phyloP scores from a whole-genome alignment of 805 yeast species.

The Hanseniaspora vineae region DNA sequence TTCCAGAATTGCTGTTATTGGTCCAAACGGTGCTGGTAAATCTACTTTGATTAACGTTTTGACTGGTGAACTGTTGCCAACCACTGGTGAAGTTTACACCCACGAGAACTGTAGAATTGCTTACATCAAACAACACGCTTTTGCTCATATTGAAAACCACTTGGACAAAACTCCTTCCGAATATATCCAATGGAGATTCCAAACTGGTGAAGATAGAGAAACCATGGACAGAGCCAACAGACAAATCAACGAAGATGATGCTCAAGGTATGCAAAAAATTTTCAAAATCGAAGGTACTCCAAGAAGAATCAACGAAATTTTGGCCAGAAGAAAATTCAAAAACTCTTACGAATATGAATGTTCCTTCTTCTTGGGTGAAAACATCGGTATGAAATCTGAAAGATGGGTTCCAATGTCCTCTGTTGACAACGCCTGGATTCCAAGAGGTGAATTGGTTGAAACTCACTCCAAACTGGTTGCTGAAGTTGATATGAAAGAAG shows the following conservation, averaged over 20 bases:
- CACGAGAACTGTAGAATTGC: conserved; percentile 99
- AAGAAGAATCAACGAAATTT: conserved; percentile 92
- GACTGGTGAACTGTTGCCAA: conserved; percentile 99
- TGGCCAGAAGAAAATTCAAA: conserved; percentile 98
- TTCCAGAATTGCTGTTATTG: conserved; percentile 99
- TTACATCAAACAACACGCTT: conserved; percentile 99
- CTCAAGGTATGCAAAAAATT: conserved; percentile 97
- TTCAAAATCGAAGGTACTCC: conserved; percentile 98
- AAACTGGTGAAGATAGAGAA: conserved; percentile 99
- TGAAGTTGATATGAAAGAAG: conserved; percentile 99
- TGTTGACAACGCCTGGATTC: conserved; percentile 99
- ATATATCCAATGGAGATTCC: conserved; percentile 99
- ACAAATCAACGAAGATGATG: conserved; percentile 93
- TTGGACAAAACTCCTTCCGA: conserved; percentile 99
- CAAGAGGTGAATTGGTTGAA: conserved; percentile 96
- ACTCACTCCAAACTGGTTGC: conserved; percentile 99
- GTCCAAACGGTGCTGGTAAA: conserved; percentile 99
- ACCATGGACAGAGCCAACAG: conserved; percentile 99
- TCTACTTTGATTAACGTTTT: conserved; percentile 96
- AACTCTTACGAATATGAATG: conserved; percentile 99
- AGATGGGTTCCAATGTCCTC: conserved; percentile 99
- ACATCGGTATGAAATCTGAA: conserved; percentile 97
- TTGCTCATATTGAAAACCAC: conserved; percentile 97
- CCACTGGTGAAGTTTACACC: conserved; percentile 96
- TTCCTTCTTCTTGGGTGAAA: conserved; percentile 95